Evolutionary conservation across 805 yeast genomes (phyloP), one percentile per base, ranked within the genome.

Genomic region (Ascoidea rubescens): DNA sequence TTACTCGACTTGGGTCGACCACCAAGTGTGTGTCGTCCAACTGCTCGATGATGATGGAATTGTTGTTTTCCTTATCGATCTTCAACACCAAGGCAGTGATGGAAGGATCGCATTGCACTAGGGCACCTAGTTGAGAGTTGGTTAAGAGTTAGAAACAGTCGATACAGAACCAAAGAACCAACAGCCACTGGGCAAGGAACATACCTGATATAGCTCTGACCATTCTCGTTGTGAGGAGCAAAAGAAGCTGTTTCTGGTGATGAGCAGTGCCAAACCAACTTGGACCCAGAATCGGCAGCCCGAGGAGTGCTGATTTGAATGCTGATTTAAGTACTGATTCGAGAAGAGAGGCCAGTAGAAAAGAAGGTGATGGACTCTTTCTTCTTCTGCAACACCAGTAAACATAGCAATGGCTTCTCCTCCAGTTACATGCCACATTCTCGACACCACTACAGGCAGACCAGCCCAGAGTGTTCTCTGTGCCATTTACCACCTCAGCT

Each of bases 1-100:
- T 82, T 1, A 90, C 86, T 67, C 82, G 84, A 44, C 78, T 75
- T 42, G 82, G 84, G 58, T 87, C 91, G 42, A 91, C 82, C 55
- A 91, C 71, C 17, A 91, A 66, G 65, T 91, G 97, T 1, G 93
- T 86, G 48, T 90, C 96, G 62, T 91, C 98, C 46, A 91, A 72
- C 59, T 91, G 97, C 66, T 83, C 79, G n/a, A 62, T 66, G 16
- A 67, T 64, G 5, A 79, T 77, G 43, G 91, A 82, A 57, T 88
- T 95, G 53, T 86, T 83, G 45, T 73, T 68, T 30, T 79, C 78
- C 0, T 86, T 69, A 65, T 91, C 96, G 47, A 91, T 84, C 63
- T 80, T 84, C 21, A 90, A 67, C 1, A 91, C 86, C 49, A 91
- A 70, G 0, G 97, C 96, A 57, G 80, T 75, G 56, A 91, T 89